These are phyloP conservation scores for Amauroascus niger DNA, from an alignment of 2,329 filamentous ascomycete species.

Conservation along the genomic window DNA sequence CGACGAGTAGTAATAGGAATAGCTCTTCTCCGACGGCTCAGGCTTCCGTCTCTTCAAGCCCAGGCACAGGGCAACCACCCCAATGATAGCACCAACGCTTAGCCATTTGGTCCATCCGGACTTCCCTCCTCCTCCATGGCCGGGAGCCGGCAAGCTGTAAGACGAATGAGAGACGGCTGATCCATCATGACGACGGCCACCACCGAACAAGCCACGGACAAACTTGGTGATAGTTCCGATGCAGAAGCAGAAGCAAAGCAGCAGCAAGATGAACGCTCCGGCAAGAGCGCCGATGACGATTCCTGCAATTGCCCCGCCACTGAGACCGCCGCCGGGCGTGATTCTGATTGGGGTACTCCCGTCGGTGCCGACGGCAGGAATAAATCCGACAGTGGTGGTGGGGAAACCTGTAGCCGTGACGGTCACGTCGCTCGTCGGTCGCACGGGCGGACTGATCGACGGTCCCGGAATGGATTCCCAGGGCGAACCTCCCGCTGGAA, in stretches of 20 bases:
- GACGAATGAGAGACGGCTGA: conserved; percentile 21
- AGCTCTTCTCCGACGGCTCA: conserved; percentile 32
- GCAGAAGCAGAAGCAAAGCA: conserved; percentile 38
- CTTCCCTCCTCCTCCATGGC: conserved; percentile 22
- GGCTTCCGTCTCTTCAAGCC: conserved; percentile 37
- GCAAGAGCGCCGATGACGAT: conserved; percentile 43
- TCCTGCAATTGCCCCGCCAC: conserved; percentile 43
- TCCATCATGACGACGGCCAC: conserved; percentile 26
- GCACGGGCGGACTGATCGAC: conserved; percentile 33
- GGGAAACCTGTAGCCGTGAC: conserved; percentile 35
- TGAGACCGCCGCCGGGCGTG: conserved; percentile 27
- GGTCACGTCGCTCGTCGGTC: conserved; percentile 38
- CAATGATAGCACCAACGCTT: conserved; percentile 36
- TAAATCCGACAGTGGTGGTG: conserved; percentile 37
- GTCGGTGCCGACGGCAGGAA: conserved; percentile 37
- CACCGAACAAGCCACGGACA: conserved; percentile 36
- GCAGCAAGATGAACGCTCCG: conserved; percentile 37
- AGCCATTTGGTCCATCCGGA: conserved; percentile 32
- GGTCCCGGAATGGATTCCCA: conserved; percentile 29
- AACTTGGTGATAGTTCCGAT: conserved; percentile 34
- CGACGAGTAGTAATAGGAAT: conserved; percentile 23
- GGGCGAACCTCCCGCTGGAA: conserved; percentile 33
- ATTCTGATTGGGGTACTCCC: conserved; percentile 31
- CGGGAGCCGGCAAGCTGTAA: conserved; percentile 22
- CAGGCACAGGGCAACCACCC: conserved; percentile 37